These are phyloP conservation scores for Avicennia marina DNA, from an alignment of 257 asterid species.

Conservation along the genomic window DNA sequence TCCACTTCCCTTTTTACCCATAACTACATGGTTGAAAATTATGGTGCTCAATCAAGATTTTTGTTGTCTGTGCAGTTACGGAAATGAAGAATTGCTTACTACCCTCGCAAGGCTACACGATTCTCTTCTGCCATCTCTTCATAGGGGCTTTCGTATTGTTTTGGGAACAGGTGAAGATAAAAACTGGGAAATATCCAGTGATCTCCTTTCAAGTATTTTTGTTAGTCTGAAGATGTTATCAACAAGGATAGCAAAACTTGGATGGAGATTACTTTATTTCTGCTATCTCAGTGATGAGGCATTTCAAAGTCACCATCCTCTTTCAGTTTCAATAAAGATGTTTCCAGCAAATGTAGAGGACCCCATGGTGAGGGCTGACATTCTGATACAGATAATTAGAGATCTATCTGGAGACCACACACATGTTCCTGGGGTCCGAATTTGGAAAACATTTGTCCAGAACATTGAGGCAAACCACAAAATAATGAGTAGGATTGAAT, in stretches of 20 bases:
- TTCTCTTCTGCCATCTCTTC: constrained; percentile 74
- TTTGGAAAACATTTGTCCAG: constrained; percentile 66
- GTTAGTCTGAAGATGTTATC: constrained; percentile 68
- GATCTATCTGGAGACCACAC: constrained; percentile 45
- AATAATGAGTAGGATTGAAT: constrained; percentile 58
- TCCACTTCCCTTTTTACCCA: background rate
- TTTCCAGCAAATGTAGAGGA: constrained; percentile 92
- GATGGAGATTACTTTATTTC: constrained; percentile 65
- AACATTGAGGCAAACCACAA: constrained; percentile 62
- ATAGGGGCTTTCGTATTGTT: constrained; percentile 49
- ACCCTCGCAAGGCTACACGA: constrained; percentile 76
- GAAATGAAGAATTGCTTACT: constrained; percentile 71
- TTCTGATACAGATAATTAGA: constrained; percentile 65
- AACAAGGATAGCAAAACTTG: constrained; percentile 55
- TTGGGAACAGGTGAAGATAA: constrained; percentile 33
- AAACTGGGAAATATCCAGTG: constrained; percentile 36
- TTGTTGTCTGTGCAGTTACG: constrained; percentile 50
- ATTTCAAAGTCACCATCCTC: constrained; percentile 44
- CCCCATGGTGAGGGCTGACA: constrained; percentile 80
- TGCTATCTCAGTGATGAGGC: constrained; percentile 87
- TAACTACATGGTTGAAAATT: background rate
- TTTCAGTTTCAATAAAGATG: constrained; percentile 68
- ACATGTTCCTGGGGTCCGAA: constrained; percentile 24
- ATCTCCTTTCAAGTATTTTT: constrained; percentile 46
- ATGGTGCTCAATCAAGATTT: background rate